phyloP scores from a whole-genome alignment of 2,329 filamentous ascomycete genomes.

The Zymoseptoria passerinii region DNA sequence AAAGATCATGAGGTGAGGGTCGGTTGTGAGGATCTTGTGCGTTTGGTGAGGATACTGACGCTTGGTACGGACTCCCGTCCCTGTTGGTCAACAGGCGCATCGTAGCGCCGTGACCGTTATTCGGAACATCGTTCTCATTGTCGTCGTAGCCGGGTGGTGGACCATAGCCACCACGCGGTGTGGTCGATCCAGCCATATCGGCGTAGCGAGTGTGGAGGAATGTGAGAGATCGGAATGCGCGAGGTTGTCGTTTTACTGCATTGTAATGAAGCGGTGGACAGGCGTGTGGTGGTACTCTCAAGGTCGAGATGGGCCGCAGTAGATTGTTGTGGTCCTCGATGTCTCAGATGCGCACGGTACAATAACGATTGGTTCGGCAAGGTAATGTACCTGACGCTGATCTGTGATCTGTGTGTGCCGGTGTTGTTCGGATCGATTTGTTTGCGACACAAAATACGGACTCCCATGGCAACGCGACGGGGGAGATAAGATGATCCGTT shows the following conservation, averaged over 20 bases:
- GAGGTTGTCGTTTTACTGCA: neutral
- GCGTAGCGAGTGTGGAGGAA: neutral
- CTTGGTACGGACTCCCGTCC: slow-evolving; percentile 32
- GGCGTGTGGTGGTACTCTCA: neutral
- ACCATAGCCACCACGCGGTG: slow-evolving; percentile 21
- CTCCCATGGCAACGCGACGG: neutral
- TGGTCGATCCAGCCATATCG: slow-evolving; percentile 19
- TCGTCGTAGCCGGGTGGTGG: slow-evolving; percentile 41
- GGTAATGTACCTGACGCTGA: neutral
- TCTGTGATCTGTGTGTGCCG: no score
- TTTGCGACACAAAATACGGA: neutral
- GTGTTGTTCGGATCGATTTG: neutral
- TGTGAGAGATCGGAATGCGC: neutral
- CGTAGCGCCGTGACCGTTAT: slow-evolving; percentile 35
- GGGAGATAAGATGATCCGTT: neutral
- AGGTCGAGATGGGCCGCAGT: neutral
- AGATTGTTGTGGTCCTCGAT: neutral
- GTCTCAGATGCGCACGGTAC: neutral
- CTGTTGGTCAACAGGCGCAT: slow-evolving; percentile 44
- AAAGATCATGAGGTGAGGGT: slow-evolving; percentile 35
- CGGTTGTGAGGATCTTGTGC: slow-evolving; percentile 13
- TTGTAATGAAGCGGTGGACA: neutral
- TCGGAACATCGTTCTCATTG: slow-evolving; percentile 20
- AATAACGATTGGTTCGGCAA: neutral
- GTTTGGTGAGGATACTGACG: slow-evolving; percentile 15